Base-by-base conservation (phyloP, 2,329 filamentous ascomycete species). In the Fusarium pseudonygamai region DNA sequence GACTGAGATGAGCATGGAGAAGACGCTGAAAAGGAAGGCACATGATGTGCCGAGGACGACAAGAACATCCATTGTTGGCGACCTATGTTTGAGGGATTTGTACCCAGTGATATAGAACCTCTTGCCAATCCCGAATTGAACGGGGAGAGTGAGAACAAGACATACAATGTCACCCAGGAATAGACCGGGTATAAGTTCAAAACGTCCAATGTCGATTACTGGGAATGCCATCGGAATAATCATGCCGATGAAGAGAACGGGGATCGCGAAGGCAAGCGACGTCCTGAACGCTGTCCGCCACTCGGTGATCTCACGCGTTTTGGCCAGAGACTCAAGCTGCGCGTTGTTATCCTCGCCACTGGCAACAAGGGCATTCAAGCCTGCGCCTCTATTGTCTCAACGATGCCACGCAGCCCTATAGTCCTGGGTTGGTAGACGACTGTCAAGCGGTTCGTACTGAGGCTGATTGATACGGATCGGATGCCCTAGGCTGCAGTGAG, bases 61-160 rank as follows among this genome's bases (percentile, higher is more conserved):
- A 24, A 99, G 87, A 3, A 98, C 96, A 80, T 99, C 96, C 96
- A 99, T 99, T 2, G 96, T 99, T 1, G 96, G 96, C 8, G 95
- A 93, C 24, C 91, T 89, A 81, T 99, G 96, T 82, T 93, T 94
- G 75, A 99, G 82, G 3, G 95, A 97, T 80, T 97, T 97, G 84
- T 90, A 98, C 20, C 95, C 95, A 32, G 94, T 96, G 64, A 92
- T 82, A 80, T 99, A 99, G 81, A 98, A 99, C 20, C 96, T 93
- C 82, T 91, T 95, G 72, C 96, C 96, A 78, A 99, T 94, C 74
- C 96, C 96, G 78, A 99, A 99, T 81, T 99, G 96, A 14, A 99
- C 92, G 34, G 96, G 96, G 76, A 97, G 90, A 11, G 96, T 98
- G 56, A 99, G 89, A 64, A 87, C 78, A 56, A 98, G 84, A 81